phyloP scores from a whole-genome alignment of 768 basidiomycete species.

The Russula brevipes region DNA sequence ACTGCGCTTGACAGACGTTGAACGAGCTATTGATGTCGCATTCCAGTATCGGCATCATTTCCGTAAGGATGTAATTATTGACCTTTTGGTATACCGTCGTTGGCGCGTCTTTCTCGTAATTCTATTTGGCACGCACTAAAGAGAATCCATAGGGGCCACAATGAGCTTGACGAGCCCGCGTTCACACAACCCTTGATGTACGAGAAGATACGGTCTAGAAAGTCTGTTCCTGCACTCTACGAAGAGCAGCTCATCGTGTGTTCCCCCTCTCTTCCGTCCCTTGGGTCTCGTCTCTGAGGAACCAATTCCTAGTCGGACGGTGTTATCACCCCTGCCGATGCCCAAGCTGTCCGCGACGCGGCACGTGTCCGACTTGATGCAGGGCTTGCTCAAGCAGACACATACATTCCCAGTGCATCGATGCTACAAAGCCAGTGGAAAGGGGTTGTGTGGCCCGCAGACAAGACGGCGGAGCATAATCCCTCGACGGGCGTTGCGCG shows the following conservation, averaged over 20 bases:
- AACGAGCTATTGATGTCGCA: slow-evolving; percentile 79
- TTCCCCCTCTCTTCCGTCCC: slow-evolving; percentile 11
- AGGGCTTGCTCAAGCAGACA: slow-evolving; percentile 47
- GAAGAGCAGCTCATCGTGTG: slow-evolving; percentile 72
- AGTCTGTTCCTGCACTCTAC: slow-evolving; percentile 75
- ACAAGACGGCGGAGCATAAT: slow-evolving; percentile 43
- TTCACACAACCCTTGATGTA: slow-evolving; percentile 93
- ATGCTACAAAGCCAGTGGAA: slow-evolving; percentile 68
- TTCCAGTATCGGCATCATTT: slow-evolving; percentile 84
- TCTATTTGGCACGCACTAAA: neutral
- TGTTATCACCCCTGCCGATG: slow-evolving; percentile 46
- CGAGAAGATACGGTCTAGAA: slow-evolving; percentile 71
- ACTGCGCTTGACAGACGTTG: slow-evolving; percentile 55
- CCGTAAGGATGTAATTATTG: slow-evolving; percentile 86
- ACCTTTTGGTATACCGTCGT: slow-evolving; percentile 82
- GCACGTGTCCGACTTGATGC: slow-evolving; percentile 63
- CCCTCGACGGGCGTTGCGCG: slow-evolving; percentile 65
- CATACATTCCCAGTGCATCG: slow-evolving; percentile 46
- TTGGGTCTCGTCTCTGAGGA: neutral
- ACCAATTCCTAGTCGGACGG: slow-evolving; percentile 36
- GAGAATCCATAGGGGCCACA: slow-evolving; percentile 58
- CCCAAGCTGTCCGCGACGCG: slow-evolving; percentile 45
- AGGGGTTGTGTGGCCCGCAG: slow-evolving; percentile 54
- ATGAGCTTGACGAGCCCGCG: slow-evolving; percentile 81
- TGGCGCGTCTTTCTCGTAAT: slow-evolving; percentile 42